Evolutionary conservation across 2,329 filamentous ascomycete genomes (phyloP), one percentile per base, ranked within the genome.

Genomic region (Pseudogymnoascus sp.): DNA sequence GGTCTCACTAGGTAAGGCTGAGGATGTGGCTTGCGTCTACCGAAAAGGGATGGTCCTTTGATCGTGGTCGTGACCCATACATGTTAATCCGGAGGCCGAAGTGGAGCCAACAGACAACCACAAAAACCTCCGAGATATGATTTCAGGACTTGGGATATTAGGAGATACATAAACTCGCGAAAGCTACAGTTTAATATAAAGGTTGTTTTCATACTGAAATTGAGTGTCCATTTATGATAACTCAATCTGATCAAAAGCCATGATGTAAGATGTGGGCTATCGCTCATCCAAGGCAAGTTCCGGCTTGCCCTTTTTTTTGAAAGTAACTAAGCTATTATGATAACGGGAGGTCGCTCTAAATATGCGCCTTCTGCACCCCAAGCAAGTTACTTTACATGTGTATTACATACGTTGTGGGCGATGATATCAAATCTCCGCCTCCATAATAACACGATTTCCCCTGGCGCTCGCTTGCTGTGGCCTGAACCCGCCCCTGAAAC

Each of bases 61-160:
- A 50, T 50, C 26, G 26, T 50, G 26, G 44, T 24, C 44, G 44
- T 31, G 44, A 50, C 44, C 44, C 44, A 50, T 50, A 33, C 8
- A 50, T 50, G 54, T 36, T 39, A 58, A 58, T 36, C 54, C 54
- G 54, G 31, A 36, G 54, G 54, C 54, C 54, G 54, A 36, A 36
- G 54, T 58, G 36, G 33, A 37, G 36, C 33, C 54, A 17, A 39
- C 4, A 10, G 17, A 24, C 36, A 58, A 58, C 54, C 31, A 37
- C 54, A 58, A 58, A 24, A 10, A 37, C 44, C 7, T 17, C 44
- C 4, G 3, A n/a, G 44, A 50, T 50, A 31, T 31, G 31, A 31
- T 50, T 26, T 6, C 31, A 31, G 44, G 26, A 50, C 44, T 31
- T 7, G n/a, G 17, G 44, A 31, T 2, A 29, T 50, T 50, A 15